A percentile compares a stretch with the other conserved stretches of the same genome.
These are phyloP conservation scores for Tricholoma sp. DNA, from an alignment of 768 basidiomycete genomes.

Conservation along the genomic window DNA sequence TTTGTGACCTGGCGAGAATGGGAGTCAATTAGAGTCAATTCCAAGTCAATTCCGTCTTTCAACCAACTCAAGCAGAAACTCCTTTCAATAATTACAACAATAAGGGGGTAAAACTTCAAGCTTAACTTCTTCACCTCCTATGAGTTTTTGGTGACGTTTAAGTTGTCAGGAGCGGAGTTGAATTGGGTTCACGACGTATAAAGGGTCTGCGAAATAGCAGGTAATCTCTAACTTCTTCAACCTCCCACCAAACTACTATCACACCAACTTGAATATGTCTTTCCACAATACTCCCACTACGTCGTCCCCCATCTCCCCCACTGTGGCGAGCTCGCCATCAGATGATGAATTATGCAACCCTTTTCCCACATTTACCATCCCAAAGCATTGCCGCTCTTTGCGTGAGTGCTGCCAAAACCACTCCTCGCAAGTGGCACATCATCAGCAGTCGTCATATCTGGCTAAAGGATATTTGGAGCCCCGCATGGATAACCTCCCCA, in stretches of 20 bases:
- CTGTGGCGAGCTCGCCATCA: background rate
- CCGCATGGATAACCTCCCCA: background rate
- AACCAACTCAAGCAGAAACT: no score
- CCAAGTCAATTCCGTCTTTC: no score
- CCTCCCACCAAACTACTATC: background rate
- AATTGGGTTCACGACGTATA: background rate
- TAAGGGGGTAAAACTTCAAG: no score
- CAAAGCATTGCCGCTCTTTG: background rate
- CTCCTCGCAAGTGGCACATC: background rate
- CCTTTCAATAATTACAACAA: no score
- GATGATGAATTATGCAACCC: background rate
- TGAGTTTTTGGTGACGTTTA: background rate
- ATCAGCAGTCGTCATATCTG: background rate
- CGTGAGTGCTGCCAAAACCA: background rate
- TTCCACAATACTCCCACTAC: background rate
- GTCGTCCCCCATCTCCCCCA: background rate
- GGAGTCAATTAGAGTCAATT: no score
- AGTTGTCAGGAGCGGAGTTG: background rate
- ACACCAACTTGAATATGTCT: background rate
- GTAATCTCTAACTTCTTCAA: background rate
- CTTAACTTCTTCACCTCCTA: no score
- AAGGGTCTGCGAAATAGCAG: background rate
- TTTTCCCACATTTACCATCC: background rate
- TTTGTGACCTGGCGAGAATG: no score
- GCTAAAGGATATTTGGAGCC: background rate